Evolutionary conservation across 352 stramenopile genomes (phyloP), one percentile per base, ranked within the genome.

Genomic region (Phytophthora sojae): DNA sequence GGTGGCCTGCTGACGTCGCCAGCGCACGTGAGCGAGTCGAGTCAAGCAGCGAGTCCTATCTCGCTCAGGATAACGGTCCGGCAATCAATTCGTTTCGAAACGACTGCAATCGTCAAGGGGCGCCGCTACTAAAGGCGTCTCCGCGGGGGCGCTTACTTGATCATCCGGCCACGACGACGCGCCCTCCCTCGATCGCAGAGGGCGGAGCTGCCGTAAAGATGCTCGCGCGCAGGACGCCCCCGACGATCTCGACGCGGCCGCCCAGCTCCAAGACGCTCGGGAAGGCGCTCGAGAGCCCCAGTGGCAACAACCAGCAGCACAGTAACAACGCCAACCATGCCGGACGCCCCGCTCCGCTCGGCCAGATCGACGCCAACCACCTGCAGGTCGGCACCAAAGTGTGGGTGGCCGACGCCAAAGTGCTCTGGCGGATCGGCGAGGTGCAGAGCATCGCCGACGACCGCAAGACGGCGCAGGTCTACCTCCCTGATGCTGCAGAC

Each of bases 401-500:
- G 37, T 96, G 88, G 88, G 82, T 96, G 39, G 68, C 83, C 14
- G 86, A 96, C 57, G 64, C 85, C 23, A 90, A 88, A 51, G 82
- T 92, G 25, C 76, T 96, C 12, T 96, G 86, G 86, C 81, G 86
- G n/a, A 82, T 96, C 17, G 88, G 86, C 15, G 85, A 96, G 60
- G 83, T 96, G 15, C 84, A 91, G 56, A 56, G 57, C 4, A 69
- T 94, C 7, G 73, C 67, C 3, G 57, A 42, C 44, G 82, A 90
- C 54, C 67, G 82, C 19, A 80, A 84, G 57, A 85, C 74, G 2
- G 85, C 75, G 29, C 75, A 90, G 11, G 70, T 94, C 32, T 91
- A 86, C 44, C 67, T 93, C 15, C 79, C 85, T 0, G 85, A 92
- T 39, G 82, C 81, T 1, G 75, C 77, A 0, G 84, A 91, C 63